Conservation (phyloP, 2,329 filamentous ascomycete species). For the Claviceps capensis region DNA sequence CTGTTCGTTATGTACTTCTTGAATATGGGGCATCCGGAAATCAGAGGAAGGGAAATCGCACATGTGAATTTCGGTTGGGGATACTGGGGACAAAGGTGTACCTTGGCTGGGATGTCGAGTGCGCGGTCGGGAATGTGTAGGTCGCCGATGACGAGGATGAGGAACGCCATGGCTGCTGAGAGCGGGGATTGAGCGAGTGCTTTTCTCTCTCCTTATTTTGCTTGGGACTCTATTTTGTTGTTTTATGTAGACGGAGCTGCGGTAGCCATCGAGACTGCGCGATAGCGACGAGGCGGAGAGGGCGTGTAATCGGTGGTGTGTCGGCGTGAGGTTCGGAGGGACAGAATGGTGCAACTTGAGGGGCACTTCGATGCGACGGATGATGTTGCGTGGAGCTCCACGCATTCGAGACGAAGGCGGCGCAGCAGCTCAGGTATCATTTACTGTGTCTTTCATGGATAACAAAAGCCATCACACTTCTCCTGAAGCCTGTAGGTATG, state of each 20-base stretch:
- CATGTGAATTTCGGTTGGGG: background rate
- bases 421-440: background rate
- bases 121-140: slow-evolving; percentile 88
- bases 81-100: slow-evolving; percentile 22
- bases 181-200: background rate
- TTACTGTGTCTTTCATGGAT: too few species aligned
- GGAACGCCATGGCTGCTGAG: slow-evolving; percentile 54
- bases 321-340: background rate
- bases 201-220: too few species aligned
- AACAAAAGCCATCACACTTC: too few species aligned
- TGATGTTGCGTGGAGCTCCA: background rate
- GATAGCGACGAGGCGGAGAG: too few species aligned
- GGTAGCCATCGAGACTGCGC: too few species aligned
- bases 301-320: background rate
- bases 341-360: background rate
- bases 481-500: too few species aligned
- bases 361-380: background rate
- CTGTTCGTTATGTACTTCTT: background rate
- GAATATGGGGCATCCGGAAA: background rate
- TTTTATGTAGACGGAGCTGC: background rate
- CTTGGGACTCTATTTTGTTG: background rate
- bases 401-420: background rate
- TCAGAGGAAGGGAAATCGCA: background rate
- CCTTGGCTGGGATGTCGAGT: slow-evolving; percentile 82
- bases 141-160: slow-evolving; percentile 85